These are phyloP conservation scores for Annona cherimola DNA, from an alignment of 164 flowering plant species.

Conservation along the genomic window DNA sequence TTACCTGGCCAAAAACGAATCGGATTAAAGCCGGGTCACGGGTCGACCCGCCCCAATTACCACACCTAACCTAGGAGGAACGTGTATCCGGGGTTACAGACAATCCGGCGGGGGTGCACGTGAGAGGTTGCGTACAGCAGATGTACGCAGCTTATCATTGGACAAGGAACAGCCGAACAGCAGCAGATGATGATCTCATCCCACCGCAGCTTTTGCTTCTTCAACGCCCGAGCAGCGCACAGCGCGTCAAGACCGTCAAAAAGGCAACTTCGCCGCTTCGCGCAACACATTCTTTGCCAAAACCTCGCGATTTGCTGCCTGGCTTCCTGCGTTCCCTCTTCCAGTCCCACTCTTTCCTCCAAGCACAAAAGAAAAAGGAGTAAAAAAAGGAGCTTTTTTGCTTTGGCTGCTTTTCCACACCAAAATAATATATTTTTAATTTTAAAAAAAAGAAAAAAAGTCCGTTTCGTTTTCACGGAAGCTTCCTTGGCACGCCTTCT, in stretches of 20 bases:
- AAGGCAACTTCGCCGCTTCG: neutral
- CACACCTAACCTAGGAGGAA: too few species aligned
- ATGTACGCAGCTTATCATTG: neutral
- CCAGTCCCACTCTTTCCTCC: neutral
- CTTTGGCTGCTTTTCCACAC: neutral
- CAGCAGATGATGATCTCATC: neutral
- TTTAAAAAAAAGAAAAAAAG: neutral
- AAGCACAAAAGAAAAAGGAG: neutral
- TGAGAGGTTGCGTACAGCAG: neutral
- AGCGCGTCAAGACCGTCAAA: neutral
- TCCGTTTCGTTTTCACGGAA: conserved; percentile 1
- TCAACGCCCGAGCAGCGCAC: neutral
- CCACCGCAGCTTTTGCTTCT: neutral
- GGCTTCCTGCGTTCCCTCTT: neutral
- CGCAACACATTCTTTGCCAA: neutral
- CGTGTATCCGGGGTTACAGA: neutral
- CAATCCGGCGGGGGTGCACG: neutral
- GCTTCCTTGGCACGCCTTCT: neutral
- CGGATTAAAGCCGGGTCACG: too few species aligned
- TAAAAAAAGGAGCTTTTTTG: neutral
- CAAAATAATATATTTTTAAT: too few species aligned
- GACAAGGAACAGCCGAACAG: neutral
- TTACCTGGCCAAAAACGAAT: too few species aligned
- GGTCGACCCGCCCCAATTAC: too few species aligned
- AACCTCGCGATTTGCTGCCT: neutral